Evolutionary conservation across 495 filamentous ascomycete genomes (phyloP), one percentile per base, ranked within the genome.

Genomic region (Aspergillus wentii): DNA sequence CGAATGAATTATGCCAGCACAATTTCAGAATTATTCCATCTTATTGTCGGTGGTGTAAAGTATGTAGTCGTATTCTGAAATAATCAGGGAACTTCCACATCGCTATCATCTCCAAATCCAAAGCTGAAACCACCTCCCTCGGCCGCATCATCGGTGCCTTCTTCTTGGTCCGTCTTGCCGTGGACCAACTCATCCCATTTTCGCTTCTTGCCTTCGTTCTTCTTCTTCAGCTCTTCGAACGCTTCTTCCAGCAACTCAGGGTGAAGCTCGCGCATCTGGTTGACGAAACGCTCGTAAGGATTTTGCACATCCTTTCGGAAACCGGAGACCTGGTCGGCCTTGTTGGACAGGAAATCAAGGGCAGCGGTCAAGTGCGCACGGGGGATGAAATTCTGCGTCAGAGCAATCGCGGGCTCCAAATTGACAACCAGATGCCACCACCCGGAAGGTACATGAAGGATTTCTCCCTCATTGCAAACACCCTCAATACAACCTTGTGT

Each of bases 341-440:
- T 88, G 57, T 94, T 82, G 33, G 71, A 76, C 47, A 98, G 58
- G 55, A 98, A 98, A 10, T 80, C 79, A 41, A 98, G 60, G 0
- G 86, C 89, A 22, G 83, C 76, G 8, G 66, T 54, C 4, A 98
- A 65, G 52, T 89, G 86, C 11, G 75, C 75, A 31, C 76, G 73
- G 0, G 92, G 91, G 6, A 97, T 83, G 55, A 98, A 97, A 57
- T 98, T 98, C 49, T 97, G 91, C 9, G 92, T 98, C 34, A 98
- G 77, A 13, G 92, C 92, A 42, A 96, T 83, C 9, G 85, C 82
- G 3, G 78, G 69, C 36, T 85, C 79, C 15, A 94, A 60, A 48
- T 98, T 98, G 17, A 97, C 83, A 15, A 98, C 92, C 21, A 96
- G 64, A 68, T 98, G 92, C 85, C 89, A 98, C 90, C 92, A 98